Evolutionary conservation across 2,329 filamentous ascomycete genomes (phyloP).

Genomic region (Celoporthe dispersa): DNA sequence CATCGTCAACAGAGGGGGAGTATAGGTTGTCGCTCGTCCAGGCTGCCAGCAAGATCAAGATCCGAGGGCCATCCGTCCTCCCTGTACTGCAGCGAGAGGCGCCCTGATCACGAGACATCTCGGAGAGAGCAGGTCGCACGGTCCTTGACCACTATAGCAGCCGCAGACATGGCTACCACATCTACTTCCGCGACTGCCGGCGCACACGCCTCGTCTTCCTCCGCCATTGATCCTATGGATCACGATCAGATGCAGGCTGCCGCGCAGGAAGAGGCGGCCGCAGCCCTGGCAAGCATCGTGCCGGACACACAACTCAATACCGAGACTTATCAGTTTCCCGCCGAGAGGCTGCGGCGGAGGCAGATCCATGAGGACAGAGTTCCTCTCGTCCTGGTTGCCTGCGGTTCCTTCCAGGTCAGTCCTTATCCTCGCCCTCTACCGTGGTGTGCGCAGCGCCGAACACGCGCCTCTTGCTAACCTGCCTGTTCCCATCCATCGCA

Average conservation of each 20-base stretch:
- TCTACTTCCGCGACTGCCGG: background rate
- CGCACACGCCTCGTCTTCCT: conserved; percentile 4
- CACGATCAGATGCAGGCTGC: conserved; percentile 4
- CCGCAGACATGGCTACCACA: background rate
- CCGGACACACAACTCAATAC: conserved; percentile 26
- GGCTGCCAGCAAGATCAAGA: background rate
- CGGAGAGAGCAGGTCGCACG: background rate
- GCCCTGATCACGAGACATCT: background rate
- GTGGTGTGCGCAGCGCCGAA: background rate
- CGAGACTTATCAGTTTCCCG: conserved; percentile 37
- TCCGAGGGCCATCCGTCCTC: background rate
- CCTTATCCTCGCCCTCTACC: background rate
- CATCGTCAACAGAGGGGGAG: background rate
- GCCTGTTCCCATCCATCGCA: conserved; percentile 11
- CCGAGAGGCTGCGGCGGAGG: conserved; percentile 35
- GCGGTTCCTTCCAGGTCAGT: conserved; percentile 42
- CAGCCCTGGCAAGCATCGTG: conserved; percentile 22
- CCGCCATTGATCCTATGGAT: conserved; percentile 13
- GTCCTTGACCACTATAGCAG: background rate
- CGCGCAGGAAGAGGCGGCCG: conserved; percentile 12
- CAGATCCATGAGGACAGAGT: conserved; percentile 36
- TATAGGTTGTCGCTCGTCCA: background rate
- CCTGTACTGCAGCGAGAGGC: background rate
- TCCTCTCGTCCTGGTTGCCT: conserved; percentile 43
- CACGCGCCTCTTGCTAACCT: conserved; percentile 15